A percentile compares a stretch with the other conserved stretches of the same genome.
Evolutionary conservation across 768 basidiomycete genomes (phyloP).

Genomic region (Fomitopsis serialis): DNA sequence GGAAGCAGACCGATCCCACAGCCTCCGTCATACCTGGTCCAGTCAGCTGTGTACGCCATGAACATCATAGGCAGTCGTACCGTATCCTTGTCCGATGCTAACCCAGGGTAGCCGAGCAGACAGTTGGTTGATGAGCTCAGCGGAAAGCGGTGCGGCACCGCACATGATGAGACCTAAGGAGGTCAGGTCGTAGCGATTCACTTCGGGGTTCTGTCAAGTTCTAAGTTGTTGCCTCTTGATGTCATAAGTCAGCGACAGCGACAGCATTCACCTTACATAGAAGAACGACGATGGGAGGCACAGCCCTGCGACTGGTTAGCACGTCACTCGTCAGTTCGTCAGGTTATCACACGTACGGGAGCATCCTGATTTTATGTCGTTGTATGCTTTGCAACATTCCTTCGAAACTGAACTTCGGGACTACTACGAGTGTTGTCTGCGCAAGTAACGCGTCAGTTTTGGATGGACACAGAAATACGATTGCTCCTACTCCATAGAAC

Average conservation of each 20-base stretch:
- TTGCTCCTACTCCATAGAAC: constrained; percentile 44
- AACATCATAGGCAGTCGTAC: constrained; percentile 19
- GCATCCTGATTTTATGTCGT: constrained; percentile 27
- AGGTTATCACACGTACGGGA: constrained; percentile 19
- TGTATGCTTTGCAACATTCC: constrained; percentile 30
- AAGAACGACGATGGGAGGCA: constrained; percentile 26
- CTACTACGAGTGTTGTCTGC: constrained; percentile 26
- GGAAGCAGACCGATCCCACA: constrained; percentile 46
- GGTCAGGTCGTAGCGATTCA: constrained; percentile 25
- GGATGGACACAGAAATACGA: constrained; percentile 17
- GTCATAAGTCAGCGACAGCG: background rate
- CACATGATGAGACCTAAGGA: constrained; percentile 22
- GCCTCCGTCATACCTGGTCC: constrained; percentile 64
- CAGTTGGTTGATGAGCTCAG: constrained; percentile 34
- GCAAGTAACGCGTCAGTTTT: constrained; percentile 5
- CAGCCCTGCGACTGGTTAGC: constrained; percentile 14
- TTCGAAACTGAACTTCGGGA: constrained; percentile 29
- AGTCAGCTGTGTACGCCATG: background rate
- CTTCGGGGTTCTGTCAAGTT: constrained; percentile 22
- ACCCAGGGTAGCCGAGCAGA: constrained; percentile 45
- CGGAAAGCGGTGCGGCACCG: constrained; percentile 31
- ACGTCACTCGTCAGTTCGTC: constrained; percentile 10
- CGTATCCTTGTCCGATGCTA: constrained; percentile 55
- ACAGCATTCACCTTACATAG: constrained; percentile 23
- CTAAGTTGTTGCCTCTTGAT: no score